A percentile compares a stretch with the other conserved stretches of the same genome.
Conservation (phyloP, 2,329 filamentous ascomycete species). For the Penicillium sp. region DNA sequence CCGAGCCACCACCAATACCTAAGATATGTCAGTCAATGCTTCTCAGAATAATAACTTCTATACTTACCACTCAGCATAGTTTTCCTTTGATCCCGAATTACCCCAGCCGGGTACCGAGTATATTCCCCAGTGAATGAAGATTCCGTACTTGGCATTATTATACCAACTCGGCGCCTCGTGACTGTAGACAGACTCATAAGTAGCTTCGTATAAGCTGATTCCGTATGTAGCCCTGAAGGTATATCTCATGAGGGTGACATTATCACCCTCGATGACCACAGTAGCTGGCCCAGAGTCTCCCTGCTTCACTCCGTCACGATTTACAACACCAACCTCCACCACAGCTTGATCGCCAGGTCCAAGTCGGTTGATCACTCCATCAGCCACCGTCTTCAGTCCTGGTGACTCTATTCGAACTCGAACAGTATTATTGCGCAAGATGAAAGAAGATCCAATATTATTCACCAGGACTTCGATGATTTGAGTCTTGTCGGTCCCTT, state of each 20-base stretch:
- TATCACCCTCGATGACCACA: constrained; percentile 29
- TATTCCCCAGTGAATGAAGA: constrained; percentile 65
- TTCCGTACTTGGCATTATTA: constrained; percentile 60
- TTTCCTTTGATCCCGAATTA: constrained; percentile 42
- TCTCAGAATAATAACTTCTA: neutral
- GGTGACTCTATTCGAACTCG: constrained; percentile 38
- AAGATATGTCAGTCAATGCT: neutral
- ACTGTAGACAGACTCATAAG: constrained; percentile 44
- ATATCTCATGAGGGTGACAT: constrained; percentile 28
- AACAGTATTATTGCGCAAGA: constrained; percentile 39
- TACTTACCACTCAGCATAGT: constrained; percentile 44
- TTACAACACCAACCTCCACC: constrained; percentile 43
- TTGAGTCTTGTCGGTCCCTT: constrained; percentile 44
- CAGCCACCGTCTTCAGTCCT: constrained; percentile 37
- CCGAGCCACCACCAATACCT: constrained; percentile 55
- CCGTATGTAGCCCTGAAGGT: constrained; percentile 42
- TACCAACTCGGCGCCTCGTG: constrained; percentile 60
- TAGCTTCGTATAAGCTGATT: constrained; percentile 37
- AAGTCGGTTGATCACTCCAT: constrained; percentile 44
- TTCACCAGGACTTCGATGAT: constrained; percentile 44
- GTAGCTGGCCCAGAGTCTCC: constrained; percentile 37
- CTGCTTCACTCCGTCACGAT: constrained; percentile 32
- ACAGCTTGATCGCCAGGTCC: constrained; percentile 45
- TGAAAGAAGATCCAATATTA: constrained; percentile 41
- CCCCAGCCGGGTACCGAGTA: constrained; percentile 64